phyloP scores from a whole-genome alignment of 352 stramenopile genomes.

The Nannochloropsis limnetica region DNA sequence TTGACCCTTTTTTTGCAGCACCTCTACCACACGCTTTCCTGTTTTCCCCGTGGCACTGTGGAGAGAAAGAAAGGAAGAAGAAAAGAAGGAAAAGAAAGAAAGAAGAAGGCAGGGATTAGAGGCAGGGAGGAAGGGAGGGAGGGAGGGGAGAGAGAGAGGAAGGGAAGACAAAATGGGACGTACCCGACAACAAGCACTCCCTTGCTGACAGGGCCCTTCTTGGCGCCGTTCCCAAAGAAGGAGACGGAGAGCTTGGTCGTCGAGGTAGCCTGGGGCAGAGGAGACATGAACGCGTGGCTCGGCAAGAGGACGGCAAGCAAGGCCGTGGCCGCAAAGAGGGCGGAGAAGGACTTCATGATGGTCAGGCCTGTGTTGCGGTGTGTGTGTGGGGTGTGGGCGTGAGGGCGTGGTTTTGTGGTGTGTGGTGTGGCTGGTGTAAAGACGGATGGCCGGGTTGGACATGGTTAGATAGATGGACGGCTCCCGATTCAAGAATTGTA shows the following conservation, averaged over 20 bases:
- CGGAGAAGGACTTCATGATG: background rate
- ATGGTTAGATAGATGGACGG: background rate
- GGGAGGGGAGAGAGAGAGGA: background rate
- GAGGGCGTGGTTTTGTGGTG: no score
- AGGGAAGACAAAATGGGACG: no score
- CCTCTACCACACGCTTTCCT: conserved; percentile 21
- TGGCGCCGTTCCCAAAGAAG: background rate
- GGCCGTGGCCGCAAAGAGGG: background rate
- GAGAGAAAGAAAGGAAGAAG: background rate
- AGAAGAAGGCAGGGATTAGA: background rate
- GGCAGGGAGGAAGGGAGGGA: background rate
- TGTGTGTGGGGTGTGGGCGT: no score
- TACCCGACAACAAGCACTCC: conserved; percentile 2
- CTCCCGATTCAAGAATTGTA: background rate
- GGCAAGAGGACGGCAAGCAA: background rate
- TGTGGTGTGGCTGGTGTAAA: no score
- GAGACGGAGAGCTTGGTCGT: conserved; percentile 9
- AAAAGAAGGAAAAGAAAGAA: background rate
- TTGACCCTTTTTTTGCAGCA: background rate
- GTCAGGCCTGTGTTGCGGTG: background rate
- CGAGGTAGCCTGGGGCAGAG: background rate
- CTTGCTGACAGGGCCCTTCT: background rate
- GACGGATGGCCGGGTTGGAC: background rate
- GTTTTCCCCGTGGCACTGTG: conserved; percentile 2
- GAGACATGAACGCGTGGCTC: background rate